These are phyloP conservation scores for Galerina marginata DNA, from an alignment of 768 basidiomycete species.

Conservation along the genomic window DNA sequence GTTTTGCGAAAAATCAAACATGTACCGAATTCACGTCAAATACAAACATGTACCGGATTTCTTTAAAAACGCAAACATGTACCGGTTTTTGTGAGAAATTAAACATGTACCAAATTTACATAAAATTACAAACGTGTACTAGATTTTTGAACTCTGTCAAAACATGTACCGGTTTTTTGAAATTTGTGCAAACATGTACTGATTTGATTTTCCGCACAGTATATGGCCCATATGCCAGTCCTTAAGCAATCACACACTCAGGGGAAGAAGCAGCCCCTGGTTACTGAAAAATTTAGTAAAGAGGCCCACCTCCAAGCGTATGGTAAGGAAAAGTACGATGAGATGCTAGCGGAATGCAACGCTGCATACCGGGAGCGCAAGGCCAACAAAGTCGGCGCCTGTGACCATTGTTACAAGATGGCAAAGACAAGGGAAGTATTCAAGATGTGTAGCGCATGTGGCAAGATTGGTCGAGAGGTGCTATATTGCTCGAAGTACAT, in stretches of 20 bases:
- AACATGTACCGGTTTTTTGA: no score
- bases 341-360: not conserved
- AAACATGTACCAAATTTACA: no score
- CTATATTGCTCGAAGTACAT: constrained; percentile 1
- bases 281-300: not conserved
- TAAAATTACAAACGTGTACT: not conserved
- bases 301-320: not conserved
- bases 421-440: not conserved
- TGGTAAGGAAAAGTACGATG: not conserved
- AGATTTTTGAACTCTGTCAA: no score
- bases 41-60: no score
- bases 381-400: not conserved
- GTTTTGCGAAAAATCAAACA: no score
- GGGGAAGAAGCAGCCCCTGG: not conserved
- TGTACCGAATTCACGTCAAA: no score
- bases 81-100: no score
- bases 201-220: no score
- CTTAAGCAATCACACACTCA: not conserved
- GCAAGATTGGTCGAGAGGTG: not conserved
- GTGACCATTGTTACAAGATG: not conserved
- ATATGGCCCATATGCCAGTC: no score
- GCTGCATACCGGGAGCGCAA: not conserved
- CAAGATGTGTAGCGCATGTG: not conserved
- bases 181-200: no score
- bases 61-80: no score